Conservation (phyloP, 148 eudicot species). For the Beta vulgaris region DNA sequence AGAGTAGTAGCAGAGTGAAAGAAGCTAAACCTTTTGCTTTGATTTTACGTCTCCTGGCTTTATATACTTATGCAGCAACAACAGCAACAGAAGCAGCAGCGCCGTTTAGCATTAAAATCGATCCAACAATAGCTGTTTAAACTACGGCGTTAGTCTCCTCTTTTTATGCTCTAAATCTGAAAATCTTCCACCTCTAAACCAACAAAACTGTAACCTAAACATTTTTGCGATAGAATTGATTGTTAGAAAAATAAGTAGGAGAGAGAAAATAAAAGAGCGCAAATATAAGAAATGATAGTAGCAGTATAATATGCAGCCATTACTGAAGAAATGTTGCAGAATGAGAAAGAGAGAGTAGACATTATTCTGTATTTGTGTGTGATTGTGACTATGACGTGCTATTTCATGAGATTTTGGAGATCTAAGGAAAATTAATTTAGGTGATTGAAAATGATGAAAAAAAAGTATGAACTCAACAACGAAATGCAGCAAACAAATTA, state of each 20-base stretch:
- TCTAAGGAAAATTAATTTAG: neutral
- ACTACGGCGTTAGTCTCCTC: conserved; percentile 1
- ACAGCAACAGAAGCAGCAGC: neutral
- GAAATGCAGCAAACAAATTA: too few relatives aligned
- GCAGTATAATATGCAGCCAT: neutral
- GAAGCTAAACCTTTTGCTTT: neutral
- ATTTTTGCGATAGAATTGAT: too few relatives aligned
- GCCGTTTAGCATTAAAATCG: conserved; percentile 28
- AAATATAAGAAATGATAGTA: neutral
- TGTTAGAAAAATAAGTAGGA: neutral
- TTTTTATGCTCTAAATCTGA: conserved; percentile 24
- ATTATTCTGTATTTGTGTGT: neutral
- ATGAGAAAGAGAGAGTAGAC: conserved; percentile 16
- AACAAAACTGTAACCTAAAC: neutral
- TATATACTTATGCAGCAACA: neutral
- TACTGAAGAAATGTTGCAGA: conserved; percentile 9
- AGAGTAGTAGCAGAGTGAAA: neutral
- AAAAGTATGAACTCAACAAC: neutral
- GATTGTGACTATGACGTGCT: conserved; percentile 15
- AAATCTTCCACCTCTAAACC: neutral
- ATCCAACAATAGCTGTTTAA: conserved; percentile 15
- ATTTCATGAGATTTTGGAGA: neutral
- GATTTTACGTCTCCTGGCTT: conserved; percentile 3
- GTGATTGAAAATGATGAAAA: neutral
- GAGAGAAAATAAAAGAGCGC: neutral